These are phyloP conservation scores for Triticum dicoccoides DNA, from an alignment of 176 grass and related monocot genomes.

Conservation along the genomic window DNA sequence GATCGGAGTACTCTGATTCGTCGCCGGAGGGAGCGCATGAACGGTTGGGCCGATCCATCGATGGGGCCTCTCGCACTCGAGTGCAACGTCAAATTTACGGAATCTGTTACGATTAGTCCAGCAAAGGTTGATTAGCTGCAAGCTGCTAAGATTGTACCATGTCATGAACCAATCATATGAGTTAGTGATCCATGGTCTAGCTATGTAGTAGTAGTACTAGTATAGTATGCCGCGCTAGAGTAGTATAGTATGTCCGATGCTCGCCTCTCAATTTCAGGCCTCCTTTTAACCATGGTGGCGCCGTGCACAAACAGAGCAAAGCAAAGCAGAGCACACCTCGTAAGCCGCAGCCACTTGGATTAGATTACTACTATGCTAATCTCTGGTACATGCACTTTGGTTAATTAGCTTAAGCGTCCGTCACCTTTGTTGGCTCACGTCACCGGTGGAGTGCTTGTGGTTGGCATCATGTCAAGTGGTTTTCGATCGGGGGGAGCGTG, in stretches of 20 bases:
- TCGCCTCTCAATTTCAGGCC: no score
- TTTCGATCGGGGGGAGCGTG: conserved; percentile 1
- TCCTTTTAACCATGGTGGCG: no score
- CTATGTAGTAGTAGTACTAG: background rate
- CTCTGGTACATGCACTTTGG: background rate
- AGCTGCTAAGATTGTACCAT: background rate
- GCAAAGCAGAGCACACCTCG: background rate
- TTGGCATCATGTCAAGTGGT: background rate
- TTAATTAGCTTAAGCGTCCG: conserved; percentile 1
- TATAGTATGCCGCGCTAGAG: background rate
- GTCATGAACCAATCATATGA: background rate
- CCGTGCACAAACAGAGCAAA: no score
- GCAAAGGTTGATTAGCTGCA: no score
- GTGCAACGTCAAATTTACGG: background rate
- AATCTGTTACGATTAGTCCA: no score
- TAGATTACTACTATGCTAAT: background rate
- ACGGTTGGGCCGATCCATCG: background rate
- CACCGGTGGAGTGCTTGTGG: background rate
- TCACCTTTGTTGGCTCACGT: background rate
- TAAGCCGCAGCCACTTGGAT: background rate
- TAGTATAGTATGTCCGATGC: background rate
- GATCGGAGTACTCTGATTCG: background rate
- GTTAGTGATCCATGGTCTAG: background rate
- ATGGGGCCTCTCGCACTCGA: background rate
- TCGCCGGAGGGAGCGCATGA: background rate